These are phyloP conservation scores for Candida pseudoglaebosa DNA, from an alignment of 805 yeast genomes.

Conservation along the genomic window DNA sequence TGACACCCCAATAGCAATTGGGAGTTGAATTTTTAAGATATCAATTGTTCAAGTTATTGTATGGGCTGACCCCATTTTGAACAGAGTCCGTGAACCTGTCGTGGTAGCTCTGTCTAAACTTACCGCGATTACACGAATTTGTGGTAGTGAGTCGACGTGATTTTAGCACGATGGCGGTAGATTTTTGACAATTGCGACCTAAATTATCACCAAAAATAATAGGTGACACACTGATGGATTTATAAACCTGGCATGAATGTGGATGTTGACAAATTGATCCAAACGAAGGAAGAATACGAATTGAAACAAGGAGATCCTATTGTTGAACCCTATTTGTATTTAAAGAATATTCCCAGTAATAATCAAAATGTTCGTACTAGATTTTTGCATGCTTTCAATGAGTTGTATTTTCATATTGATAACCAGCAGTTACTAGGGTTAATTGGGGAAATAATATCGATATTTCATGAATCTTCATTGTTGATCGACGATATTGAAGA, in stretches of 20 bases:
- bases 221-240: too few relatives aligned
- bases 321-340: slow-evolving; percentile 27
- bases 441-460: slow-evolving; percentile 28
- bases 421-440: slow-evolving; percentile 17
- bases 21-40: too few relatives aligned
- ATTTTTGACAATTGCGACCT: too few relatives aligned
- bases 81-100: too few relatives aligned
- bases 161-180: too few relatives aligned
- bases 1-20: too few relatives aligned
- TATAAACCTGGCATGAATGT: slow-evolving; percentile 5
- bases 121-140: too few relatives aligned
- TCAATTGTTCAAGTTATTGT: too few relatives aligned
- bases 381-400: slow-evolving; percentile 32
- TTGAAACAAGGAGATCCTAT: slow-evolving; percentile 9
- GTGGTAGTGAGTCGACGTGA: too few relatives aligned
- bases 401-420: slow-evolving; percentile 26
- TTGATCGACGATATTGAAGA: slow-evolving; percentile 88
- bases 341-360: slow-evolving; percentile 29
- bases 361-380: slow-evolving; percentile 27
- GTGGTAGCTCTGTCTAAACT: too few relatives aligned
- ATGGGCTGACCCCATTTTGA: too few relatives aligned
- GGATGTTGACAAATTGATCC: slow-evolving; percentile 6
- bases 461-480: slow-evolving; percentile 33
- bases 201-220: too few relatives aligned
- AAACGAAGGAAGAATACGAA: slow-evolving; percentile 4